Evolutionary conservation across 2,329 filamentous ascomycete species (phyloP).

Genomic region (Fusarium burgessii): DNA sequence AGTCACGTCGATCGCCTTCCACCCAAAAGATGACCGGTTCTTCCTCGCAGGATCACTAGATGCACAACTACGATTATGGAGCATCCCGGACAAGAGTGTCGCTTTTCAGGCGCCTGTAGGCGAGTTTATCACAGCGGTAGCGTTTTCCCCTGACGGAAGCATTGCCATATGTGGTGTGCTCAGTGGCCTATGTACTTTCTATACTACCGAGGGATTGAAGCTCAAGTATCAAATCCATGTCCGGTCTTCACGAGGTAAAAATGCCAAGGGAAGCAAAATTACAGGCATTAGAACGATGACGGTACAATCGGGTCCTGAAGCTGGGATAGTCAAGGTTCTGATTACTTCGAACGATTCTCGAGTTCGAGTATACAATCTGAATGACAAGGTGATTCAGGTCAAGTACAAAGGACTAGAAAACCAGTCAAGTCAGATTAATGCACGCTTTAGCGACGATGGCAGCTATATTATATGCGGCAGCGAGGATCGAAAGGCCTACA

Average conservation of each 20-base stretch:
- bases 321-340: conserved; percentile 82
- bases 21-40: conserved; percentile 94
- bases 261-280: conserved; percentile 96
- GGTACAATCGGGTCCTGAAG: conserved; percentile 60
- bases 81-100: conserved; percentile 95
- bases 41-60: conserved; percentile 95
- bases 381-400: conserved; percentile 84
- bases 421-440: conserved; percentile 88
- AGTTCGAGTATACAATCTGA: conserved; percentile 88
- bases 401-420: conserved; percentile 96
- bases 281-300: conserved; percentile 87
- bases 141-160: conserved; percentile 92
- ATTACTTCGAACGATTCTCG: conserved; percentile 96
- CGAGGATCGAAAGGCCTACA: conserved; percentile 89
- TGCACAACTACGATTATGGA: conserved; percentile 90
- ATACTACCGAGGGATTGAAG: conserved; percentile 91
- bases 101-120: conserved; percentile 82
- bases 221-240: conserved; percentile 89
- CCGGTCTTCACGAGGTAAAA: conserved; percentile 90
- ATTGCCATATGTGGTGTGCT: conserved; percentile 89
- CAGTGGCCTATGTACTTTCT: conserved; percentile 88
- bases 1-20: conserved; percentile 93
- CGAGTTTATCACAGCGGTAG: conserved; percentile 93
- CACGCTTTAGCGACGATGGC: conserved; percentile 87
- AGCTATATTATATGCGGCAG: conserved; percentile 91